Base-by-base conservation (phyloP, 2,329 filamentous ascomycete genomes). In the Eutypella sp. region DNA sequence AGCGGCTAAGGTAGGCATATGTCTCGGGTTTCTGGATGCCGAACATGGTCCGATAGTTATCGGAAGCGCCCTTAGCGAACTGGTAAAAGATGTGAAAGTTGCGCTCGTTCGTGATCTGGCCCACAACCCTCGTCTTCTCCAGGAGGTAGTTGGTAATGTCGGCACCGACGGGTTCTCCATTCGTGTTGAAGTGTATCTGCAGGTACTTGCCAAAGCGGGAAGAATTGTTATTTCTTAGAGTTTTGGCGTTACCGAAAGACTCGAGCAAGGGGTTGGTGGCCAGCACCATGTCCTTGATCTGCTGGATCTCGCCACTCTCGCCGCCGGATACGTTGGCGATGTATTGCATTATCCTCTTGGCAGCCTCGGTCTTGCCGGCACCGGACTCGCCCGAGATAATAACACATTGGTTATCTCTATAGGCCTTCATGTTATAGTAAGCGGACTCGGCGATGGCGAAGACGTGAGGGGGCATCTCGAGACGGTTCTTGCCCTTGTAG, bases 71-170 rank as follows among this genome's bases (percentile, higher is more conserved):
- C 70, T 97, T 99, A 40, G 93, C 89, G 67, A 97, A 96, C 67
- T 99, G 93, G 70, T 99, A 99, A 67, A 99, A 99, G 60, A 99
- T 97, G 70, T 99, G 93, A 68, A 99, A 99, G 70, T 96, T 97
- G 57, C 93, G 83, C 76, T 99, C 93, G 66, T 96, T 95, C 47
- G 73, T 76, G 57, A 97, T 97, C 72, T 97, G 93, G 15, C 92
- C 90, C 9, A 96, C 90, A 16, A 99, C 93, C 71, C 93, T 81
- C 40, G 89, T 85, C 75, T 97, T 97, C 67, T 99, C 93, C 44
- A 99, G 77, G 20, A 99, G 76, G 63, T 99, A 99, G 67, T 99
- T 99, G 63, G 92, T 96, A 68, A 99, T 96, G 67, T 96, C 93
- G 49, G 93, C 93, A 59, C 93, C 93, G 10, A 96, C 85, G 0